These are phyloP conservation scores for Colletotrichum sublineola DNA, from an alignment of 2,329 filamentous ascomycete genomes.

Conservation along the genomic window DNA sequence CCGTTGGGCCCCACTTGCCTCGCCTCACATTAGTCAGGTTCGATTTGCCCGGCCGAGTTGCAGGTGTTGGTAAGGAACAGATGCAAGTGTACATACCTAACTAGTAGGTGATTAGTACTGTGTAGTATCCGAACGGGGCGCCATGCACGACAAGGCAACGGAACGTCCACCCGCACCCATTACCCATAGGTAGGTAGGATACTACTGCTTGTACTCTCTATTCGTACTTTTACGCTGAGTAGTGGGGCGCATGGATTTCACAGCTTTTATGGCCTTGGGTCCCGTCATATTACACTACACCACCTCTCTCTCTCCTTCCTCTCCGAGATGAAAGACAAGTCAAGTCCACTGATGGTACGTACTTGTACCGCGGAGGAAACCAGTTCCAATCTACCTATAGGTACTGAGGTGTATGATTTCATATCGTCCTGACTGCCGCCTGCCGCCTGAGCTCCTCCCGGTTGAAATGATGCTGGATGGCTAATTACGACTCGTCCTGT, in stretches of 20 bases:
- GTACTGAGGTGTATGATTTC: constrained; percentile 3
- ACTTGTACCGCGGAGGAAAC: neutral
- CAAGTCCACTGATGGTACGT: constrained; percentile 1
- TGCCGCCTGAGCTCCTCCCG: neutral
- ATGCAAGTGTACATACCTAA: neutral
- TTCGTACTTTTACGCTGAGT: neutral
- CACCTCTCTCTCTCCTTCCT: neutral
- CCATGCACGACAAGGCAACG: neutral
- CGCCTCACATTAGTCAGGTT: constrained; percentile 30
- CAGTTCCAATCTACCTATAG: neutral
- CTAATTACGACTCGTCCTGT: constrained; percentile 23
- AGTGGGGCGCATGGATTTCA: constrained; percentile 8
- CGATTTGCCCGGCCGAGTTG: constrained; percentile 3
- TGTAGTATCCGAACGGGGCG: neutral
- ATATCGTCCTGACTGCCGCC: neutral
- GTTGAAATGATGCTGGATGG: constrained; percentile 22
- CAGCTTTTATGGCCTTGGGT: constrained; percentile 2
- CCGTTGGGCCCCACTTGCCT: neutral
- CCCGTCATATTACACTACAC: neutral
- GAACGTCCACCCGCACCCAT: neutral
- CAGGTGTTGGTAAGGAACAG: constrained; percentile 16
- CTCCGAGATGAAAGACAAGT: neutral
- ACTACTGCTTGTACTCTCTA: too few relatives aligned
- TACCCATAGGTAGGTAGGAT: neutral
- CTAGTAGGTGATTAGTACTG: too few relatives aligned